Base-by-base conservation (phyloP, 352 stramenopile genomes). In the Pythium periplocum region DNA sequence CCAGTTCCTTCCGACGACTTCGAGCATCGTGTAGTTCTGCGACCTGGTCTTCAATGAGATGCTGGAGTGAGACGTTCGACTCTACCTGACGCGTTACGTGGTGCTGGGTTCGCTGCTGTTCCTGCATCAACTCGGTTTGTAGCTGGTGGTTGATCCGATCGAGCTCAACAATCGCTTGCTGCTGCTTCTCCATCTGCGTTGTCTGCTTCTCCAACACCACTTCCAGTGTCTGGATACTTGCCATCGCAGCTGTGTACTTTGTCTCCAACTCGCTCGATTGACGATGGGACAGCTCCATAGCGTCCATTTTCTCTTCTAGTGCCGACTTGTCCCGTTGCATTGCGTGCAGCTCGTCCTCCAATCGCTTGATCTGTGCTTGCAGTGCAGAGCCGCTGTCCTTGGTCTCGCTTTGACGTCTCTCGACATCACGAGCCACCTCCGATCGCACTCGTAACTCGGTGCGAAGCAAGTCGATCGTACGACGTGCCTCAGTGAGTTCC, bases 101-200 rank as follows among this genome's bases (percentile, higher is more conserved):
- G 17, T 26, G 17, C 17, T 26, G 17, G 17, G 17, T 26, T 39
- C 47, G 47, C 12, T 45, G 37, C 4, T 66, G 51, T 0, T 6
- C 9, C 6, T 44, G 26, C 17, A 34, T 10, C 36, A 31, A 11
- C 17, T 66, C 53, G 4, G 9, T 41, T 12, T 74, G 51, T 12
- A 82, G 26, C 31, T 36, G 39, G 6, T 73, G 62, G 33, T 57
- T 69, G 3, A 53, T 31, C 1, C 50, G 31, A 34, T 68, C 55
- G 1, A 84, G 49, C 7, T 50, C 54, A 10, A 63, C 26, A n/a
- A 76, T 52, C 39, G 55, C 48, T 33, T 68, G 58, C 5, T 71
- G 62, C 56, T 78, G 66, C 33, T 64, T 50, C 30, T 66, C 36
- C 6, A 72, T 43, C 2, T 61, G 59, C 0, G 9, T 48, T 3